Evolutionary conservation across 1,139 yeast genomes (phyloP), one percentile per base, ranked within the genome.

Genomic region (Taphrina pruni): DNA sequence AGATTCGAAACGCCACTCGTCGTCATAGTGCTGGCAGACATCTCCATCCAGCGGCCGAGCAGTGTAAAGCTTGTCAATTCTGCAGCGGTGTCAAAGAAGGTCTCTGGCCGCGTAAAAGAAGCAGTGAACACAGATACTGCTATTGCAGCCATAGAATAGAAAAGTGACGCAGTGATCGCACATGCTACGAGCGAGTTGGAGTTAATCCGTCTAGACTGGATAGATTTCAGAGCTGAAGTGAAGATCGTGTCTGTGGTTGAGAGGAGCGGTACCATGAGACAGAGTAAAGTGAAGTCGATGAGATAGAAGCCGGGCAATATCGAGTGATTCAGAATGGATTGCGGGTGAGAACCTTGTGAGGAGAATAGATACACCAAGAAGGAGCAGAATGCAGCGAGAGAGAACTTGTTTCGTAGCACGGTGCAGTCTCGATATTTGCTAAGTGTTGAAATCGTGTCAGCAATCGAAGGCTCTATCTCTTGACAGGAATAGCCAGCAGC

Each of bases 111-210:
- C 55, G 71, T 71, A 0, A 71, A 32, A 21, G 76, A 77, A 78
- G 73, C 76, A 69, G 83, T 82, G 75, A 72, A 76, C 76, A 80
- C 75, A 32, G 82, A 84, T 68, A 81, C 78, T 2, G 82, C 69
- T 72, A 86, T 85, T 0, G 95, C 84, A 36, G 86, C 77, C 0
- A 89, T 75, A 0, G 97, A 91, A 75, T 90, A 94, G 17, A 81
- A 71, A 75, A 87, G 94, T 1, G 97, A 89, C 43, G 90, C 86
- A 64, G 88, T 81, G 0, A 97, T 92, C 1, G 97, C 91, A 43
- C 90, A 82, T 69, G 90, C 87, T 48, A 95, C 93, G 72, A 95
- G 82, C 1, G 93, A 91, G 78, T 95, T 99, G 98, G 95, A 94
- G 32, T 95, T 91, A n/a, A 97, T 97, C 64, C 88, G 83, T 6